Evolutionary conservation across 129 eudicot species (phyloP).

Genomic region (Pseudognaphalium luteoalbum): DNA sequence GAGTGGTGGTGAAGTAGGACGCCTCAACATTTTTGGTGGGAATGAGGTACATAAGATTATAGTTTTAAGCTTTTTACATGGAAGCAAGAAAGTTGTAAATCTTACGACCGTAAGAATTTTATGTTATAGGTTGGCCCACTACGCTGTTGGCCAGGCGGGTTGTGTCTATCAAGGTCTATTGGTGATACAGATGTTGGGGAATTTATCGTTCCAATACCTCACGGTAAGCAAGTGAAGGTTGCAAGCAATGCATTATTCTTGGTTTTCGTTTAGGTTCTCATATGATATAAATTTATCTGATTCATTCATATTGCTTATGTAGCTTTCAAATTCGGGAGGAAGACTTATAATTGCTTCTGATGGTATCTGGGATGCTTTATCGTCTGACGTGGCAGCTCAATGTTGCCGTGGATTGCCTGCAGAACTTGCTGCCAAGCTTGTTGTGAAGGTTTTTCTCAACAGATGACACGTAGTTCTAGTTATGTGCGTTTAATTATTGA

Average conservation of each 20-base stretch:
- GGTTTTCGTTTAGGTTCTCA: neutral
- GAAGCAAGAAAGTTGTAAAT: neutral
- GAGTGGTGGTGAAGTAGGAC: conserved; percentile 95
- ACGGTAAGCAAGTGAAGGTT: conserved; percentile 98
- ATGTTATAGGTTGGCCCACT: conserved; percentile 81
- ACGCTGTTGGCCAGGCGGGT: conserved; percentile 99
- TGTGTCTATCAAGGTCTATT: conserved; percentile 97
- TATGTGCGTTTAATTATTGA: neutral
- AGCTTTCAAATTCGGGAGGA: conserved; percentile 94
- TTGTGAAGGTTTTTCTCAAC: conserved; percentile 71
- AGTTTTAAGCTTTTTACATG: neutral
- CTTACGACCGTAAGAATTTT: conserved; percentile 5
- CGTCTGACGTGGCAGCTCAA: conserved; percentile 82
- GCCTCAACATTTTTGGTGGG: conserved; percentile 80
- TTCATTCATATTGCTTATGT: conserved; percentile 8
- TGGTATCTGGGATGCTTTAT: conserved; percentile 98
- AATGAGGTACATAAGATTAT: conserved; percentile 51
- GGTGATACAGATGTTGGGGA: conserved; percentile 99
- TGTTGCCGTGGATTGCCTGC: conserved; percentile 95
- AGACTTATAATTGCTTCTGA: conserved; percentile 98
- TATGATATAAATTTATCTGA: neutral
- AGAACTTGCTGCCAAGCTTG: conserved; percentile 96
- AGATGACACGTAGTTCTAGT: neutral
- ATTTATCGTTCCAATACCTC: conserved; percentile 91
- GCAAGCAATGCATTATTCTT: neutral